phyloP scores from a whole-genome alignment of 148 eudicot species.

The Rhododendron williamsianum region DNA sequence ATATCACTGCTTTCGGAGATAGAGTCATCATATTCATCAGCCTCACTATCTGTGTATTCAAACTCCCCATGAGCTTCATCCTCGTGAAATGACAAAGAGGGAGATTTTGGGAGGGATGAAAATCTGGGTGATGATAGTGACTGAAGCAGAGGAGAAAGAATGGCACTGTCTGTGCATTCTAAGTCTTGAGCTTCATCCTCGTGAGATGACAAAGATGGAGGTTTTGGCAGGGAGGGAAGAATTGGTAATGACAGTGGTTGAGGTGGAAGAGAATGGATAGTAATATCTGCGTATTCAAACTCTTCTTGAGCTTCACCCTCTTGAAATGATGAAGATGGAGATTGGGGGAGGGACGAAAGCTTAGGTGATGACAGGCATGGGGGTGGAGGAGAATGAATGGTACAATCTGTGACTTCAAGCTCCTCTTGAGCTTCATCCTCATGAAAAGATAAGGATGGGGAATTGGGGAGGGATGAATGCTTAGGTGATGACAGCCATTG shows the following conservation, averaged over 20 bases:
- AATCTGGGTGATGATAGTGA: conserved; percentile 31
- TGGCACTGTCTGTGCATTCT: background rate
- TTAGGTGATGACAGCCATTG: conserved; percentile 29
- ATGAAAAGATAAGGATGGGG: conserved; percentile 36
- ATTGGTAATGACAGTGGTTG: background rate
- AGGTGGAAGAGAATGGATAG: background rate
- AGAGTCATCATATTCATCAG: conserved; percentile 34
- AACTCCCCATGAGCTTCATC: conserved; percentile 31
- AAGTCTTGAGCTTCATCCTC: background rate
- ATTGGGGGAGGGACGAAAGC: conserved; percentile 24
- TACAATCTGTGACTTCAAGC: conserved; percentile 28
- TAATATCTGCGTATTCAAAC: conserved; percentile 26
- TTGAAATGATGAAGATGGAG: conserved; percentile 37
- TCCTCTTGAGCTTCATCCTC: conserved; percentile 32
- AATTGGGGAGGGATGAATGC: conserved; percentile 26
- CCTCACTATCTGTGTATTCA: conserved; percentile 34
- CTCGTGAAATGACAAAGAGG: conserved; percentile 37
- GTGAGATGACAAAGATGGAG: background rate
- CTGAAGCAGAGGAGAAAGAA: conserved; percentile 23
- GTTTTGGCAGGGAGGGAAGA: background rate
- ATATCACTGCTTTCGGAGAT: conserved; percentile 21
- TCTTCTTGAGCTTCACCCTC: conserved; percentile 31
- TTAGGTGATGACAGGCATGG: conserved; percentile 28
- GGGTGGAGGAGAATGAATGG: conserved; percentile 25
- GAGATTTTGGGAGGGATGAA: conserved; percentile 28